These are phyloP conservation scores for Phytophthora citrophthora DNA, from an alignment of 352 stramenopile genomes.

Conservation along the genomic window DNA sequence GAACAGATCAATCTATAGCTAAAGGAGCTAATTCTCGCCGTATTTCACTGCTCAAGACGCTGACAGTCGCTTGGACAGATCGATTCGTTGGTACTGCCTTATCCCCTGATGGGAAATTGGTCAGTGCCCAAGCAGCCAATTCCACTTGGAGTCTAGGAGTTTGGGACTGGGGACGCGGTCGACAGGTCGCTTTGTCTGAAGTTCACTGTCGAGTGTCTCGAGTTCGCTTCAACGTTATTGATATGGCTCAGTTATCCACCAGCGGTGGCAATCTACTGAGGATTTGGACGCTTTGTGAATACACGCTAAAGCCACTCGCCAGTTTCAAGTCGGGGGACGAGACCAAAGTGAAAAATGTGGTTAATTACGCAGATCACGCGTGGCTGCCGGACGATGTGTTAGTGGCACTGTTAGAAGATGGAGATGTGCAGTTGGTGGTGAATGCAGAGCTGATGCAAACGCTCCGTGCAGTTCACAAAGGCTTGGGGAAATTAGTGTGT, in stretches of 20 bases:
- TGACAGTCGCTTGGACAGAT: constrained; percentile 57
- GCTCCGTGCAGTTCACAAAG: constrained; percentile 62
- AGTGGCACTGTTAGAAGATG: constrained; percentile 71
- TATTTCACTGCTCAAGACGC: constrained; percentile 45
- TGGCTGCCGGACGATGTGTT: constrained; percentile 76
- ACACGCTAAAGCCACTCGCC: constrained; percentile 67
- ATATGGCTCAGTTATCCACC: constrained; percentile 82
- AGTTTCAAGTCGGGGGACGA: constrained; percentile 85
- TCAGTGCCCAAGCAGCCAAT: constrained; percentile 63
- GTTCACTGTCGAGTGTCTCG: constrained; percentile 78
- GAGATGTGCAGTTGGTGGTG: constrained; percentile 76
- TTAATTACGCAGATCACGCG: constrained; percentile 70
- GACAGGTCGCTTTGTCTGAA: constrained; percentile 64
- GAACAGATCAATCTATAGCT: background rate
- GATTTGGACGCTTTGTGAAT: constrained; percentile 79
- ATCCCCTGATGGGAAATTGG: constrained; percentile 73
- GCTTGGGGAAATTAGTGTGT: constrained; percentile 37
- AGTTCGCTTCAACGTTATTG: constrained; percentile 78
- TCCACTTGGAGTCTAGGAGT: constrained; percentile 68
- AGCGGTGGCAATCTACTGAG: constrained; percentile 72
- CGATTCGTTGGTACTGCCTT: constrained; percentile 60
- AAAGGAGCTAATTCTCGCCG: constrained; percentile 21
- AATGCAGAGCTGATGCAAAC: constrained; percentile 80
- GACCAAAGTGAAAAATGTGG: constrained; percentile 50
- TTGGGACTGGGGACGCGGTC: constrained; percentile 78